phyloP scores from a whole-genome alignment of 805 yeast species.

The Metschnikowia matae region DNA sequence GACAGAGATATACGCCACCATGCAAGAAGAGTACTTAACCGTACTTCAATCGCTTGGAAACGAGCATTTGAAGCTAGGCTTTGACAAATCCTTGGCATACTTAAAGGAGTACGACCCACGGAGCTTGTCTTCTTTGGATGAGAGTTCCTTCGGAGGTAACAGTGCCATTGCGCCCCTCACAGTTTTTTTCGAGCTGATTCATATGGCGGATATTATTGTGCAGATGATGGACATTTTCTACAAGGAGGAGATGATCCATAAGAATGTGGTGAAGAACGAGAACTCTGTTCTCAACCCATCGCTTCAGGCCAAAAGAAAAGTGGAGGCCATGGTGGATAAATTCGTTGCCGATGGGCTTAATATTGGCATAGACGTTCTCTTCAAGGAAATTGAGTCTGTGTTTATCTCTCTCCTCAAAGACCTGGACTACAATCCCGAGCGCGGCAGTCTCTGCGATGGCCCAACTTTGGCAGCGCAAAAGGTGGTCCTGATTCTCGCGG shows the following conservation, averaged over 20 bases:
- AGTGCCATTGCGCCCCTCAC: slow-evolving; percentile 75
- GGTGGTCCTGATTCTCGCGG: slow-evolving; percentile 57
- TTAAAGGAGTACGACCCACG: slow-evolving; percentile 68
- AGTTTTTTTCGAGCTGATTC: slow-evolving; percentile 84
- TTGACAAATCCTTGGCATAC: slow-evolving; percentile 70
- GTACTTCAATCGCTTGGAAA: slow-evolving; percentile 60
- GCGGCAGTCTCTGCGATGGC: slow-evolving; percentile 21
- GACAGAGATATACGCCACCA: slow-evolving; percentile 34
- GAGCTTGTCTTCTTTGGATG: slow-evolving; percentile 23
- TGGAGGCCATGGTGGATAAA: slow-evolving; percentile 79
- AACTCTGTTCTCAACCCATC: slow-evolving; percentile 75
- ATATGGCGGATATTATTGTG: slow-evolving; percentile 85
- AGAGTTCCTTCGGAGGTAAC: slow-evolving; percentile 12
- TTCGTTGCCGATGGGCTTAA: slow-evolving; percentile 91
- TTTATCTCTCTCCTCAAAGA: slow-evolving; percentile 53
- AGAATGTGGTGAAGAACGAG: slow-evolving; percentile 60
- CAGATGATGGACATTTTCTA: slow-evolving; percentile 91
- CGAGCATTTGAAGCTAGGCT: slow-evolving; percentile 80
- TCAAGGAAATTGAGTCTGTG: slow-evolving; percentile 70
- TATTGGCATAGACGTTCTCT: slow-evolving; percentile 84
- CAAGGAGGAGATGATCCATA: slow-evolving; percentile 68
- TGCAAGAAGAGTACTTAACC: slow-evolving; percentile 62
- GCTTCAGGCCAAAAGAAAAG: slow-evolving; percentile 71
- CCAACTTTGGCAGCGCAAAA: slow-evolving; percentile 62
- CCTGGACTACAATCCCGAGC: slow-evolving; percentile 57